A percentile compares a stretch with the other conserved stretches of the same genome.
phyloP scores from a whole-genome alignment of 2,329 filamentous ascomycete genomes.

The Endothia cerciana region DNA sequence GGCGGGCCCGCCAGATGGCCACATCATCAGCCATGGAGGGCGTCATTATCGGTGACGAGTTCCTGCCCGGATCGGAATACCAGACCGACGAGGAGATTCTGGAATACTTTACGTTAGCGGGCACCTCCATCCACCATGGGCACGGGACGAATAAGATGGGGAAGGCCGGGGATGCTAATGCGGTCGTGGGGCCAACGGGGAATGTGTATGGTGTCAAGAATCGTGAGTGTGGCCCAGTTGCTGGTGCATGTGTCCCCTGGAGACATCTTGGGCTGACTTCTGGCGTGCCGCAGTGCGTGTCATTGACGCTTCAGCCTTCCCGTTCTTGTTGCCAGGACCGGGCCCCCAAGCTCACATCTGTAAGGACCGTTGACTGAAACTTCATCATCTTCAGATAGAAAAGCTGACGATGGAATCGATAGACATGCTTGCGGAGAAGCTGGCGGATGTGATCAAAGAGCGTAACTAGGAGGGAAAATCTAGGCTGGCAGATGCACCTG shows the following conservation, averaged over 20 bases:
- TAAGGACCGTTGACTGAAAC: too few species aligned
- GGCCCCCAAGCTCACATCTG: conserved; percentile 18
- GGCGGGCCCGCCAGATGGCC: conserved; percentile 29
- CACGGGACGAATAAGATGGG: conserved; percentile 44
- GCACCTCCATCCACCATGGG: conserved; percentile 41
- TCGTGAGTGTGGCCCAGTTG: background rate
- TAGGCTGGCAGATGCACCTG: too few species aligned
- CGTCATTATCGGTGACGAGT: conserved; percentile 34
- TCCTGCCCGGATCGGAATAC: conserved; percentile 40
- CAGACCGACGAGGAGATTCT: conserved; percentile 43
- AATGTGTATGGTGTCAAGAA: conserved; percentile 14
- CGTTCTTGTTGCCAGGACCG: conserved; percentile 18
- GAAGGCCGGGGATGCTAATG: conserved; percentile 10
- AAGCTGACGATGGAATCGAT: too few species aligned
- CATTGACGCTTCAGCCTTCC: conserved; percentile 11
- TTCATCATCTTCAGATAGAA: too few species aligned
- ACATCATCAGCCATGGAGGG: conserved; percentile 24
- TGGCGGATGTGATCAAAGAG: too few species aligned
- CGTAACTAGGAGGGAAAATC: too few species aligned
- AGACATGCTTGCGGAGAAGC: too few species aligned
- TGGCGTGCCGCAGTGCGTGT: background rate
- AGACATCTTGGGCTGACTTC: too few species aligned
- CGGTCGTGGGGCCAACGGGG: conserved; percentile 6
- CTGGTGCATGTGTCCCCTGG: too few species aligned
- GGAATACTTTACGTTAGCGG: conserved; percentile 31